Base-by-base conservation (phyloP, 495 filamentous ascomycete genomes). In the Lepraria neglecta region DNA sequence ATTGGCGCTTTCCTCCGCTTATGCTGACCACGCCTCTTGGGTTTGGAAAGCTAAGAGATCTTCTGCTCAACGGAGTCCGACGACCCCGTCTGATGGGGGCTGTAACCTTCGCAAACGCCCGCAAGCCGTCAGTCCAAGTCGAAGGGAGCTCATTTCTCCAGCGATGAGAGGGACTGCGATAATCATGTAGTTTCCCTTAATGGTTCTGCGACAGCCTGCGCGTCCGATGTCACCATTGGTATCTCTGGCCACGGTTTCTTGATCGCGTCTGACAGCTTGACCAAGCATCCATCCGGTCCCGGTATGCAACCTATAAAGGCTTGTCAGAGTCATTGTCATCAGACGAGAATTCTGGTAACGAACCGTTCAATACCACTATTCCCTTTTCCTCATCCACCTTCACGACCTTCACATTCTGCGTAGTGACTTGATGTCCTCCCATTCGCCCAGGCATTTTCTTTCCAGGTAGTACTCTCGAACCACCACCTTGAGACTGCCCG, bases 381-480 rank as follows among this genome's bases (percentile, higher is more conserved):
- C 94, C 92, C 68, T 90, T 85, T 68, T 86, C 85, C 60, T 82
- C 78, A 74, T 97, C 89, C 42, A 96, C 87, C 76, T 88, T 84
- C 68, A 98, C 74, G 56, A 98, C 85, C 74, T 88, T 89, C 65
- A 96, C 73, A 71, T 95, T 95, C 79, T 97, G 91, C 19, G 90
- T 77, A 43, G 94, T 98, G 47, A 90, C 87, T 65, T 83, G 82
- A 72, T 92, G 78, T 60, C 85, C 85, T 28, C 94, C 94, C 94
- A 98, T 97, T 48, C 89, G 82, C 60, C 94, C 94, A 24, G 94
- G 84, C 94, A 98, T 98, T 74, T 89, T 90, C 84, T 98, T 98
- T 55, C 94, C 94, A 0, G 94, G 94, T 61, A 87, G 82, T 46
- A 98, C 94, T 67, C 94, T 80, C 47, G 89, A 94, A 72, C 94